Evolutionary conservation across 495 filamentous ascomycete species (phyloP), one percentile per base, ranked within the genome.

Genomic region (Xylaria flabelliformis): DNA sequence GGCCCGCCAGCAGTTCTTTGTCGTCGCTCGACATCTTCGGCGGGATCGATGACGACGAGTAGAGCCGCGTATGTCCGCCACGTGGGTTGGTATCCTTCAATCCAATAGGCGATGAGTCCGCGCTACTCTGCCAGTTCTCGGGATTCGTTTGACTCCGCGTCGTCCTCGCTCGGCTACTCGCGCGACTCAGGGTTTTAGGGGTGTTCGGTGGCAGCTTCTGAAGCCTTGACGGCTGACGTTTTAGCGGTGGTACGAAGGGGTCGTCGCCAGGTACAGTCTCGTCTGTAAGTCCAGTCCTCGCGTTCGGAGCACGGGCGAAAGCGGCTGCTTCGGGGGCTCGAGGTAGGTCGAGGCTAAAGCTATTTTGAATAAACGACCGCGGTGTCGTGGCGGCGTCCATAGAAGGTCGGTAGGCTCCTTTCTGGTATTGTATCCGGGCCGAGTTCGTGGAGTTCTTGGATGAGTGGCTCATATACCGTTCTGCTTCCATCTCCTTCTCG

Each of bases 251-350:
- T 26, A 86, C 58, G 72, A 85, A 87, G 4, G 85, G 83, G 8
- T 82, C 82, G 72, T 83, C 85, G 19, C 85, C 85, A 3, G 83
- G 85, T 24, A 87, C 77, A 21, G 80, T 79, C 71, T 86, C 85
- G 64, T 87, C 85, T 10, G 84, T 86, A 8, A 87, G 77, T 12
- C 85, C 85, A 2, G 81, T 79, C 13, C 83, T 77, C 32, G 85
- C 82, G 58, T 87, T 87, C 15, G 85, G 85, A 1, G 85, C 85
- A 39, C 78, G 75, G 17, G 85, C 85, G 44, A 84, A 78, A 1
- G 85, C 84, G 2, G 77, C 77, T 9, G 77, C 71, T 39, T 74
- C 77, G 2, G 85, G 85, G 21, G 80, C 76, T 51, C 79, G 79
- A 15, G 83, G 84, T 24, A 86, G 76, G 44, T 86, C 85, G 34